Percentiles rank a stretch among this genome's conserved stretches.
Evolutionary conservation across 2,329 filamentous ascomycete species (phyloP).

Genomic region (Fusarium continuum): DNA sequence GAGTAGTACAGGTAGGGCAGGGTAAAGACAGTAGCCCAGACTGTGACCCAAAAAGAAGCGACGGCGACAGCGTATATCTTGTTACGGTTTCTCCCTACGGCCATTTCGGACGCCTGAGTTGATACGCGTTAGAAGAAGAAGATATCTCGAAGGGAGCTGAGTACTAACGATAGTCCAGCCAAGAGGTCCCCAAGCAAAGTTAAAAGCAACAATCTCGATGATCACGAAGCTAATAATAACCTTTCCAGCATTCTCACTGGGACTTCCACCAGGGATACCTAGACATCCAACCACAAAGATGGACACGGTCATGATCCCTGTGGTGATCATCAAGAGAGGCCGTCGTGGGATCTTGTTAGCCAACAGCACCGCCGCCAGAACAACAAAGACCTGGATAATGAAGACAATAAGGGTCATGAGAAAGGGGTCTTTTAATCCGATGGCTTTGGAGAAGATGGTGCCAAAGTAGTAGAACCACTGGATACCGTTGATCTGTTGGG

Average conservation of each 20-base stretch:
- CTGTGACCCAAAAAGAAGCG: conserved; percentile 54
- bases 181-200: conserved; percentile 55
- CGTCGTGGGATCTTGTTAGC: conserved; percentile 54
- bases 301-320: conserved; percentile 51
- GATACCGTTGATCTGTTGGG: conserved; percentile 60
- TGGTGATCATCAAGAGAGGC: conserved; percentile 51
- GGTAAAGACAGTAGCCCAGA: conserved; percentile 53
- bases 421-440: conserved; percentile 54
- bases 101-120: conserved; percentile 54
- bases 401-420: conserved; percentile 54
- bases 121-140: not conserved
- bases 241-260: conserved; percentile 46
- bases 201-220: conserved; percentile 55
- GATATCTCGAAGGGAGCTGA: too few species aligned
- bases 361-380: conserved; percentile 50
- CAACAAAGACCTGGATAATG: conserved; percentile 55
- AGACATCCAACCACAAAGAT: conserved; percentile 55
- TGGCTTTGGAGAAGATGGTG: conserved; percentile 54
- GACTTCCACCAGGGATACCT: conserved; percentile 47
- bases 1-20: conserved; percentile 54
- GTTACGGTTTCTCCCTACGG: conserved; percentile 56
- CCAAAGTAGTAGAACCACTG: conserved; percentile 58
- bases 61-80: conserved; percentile 49
- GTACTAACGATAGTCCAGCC: conserved; percentile 49
- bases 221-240: conserved; percentile 55